These are phyloP conservation scores for Chamaecrista fasciculata DNA, from an alignment of 306 rosid species.

Conservation along the genomic window DNA sequence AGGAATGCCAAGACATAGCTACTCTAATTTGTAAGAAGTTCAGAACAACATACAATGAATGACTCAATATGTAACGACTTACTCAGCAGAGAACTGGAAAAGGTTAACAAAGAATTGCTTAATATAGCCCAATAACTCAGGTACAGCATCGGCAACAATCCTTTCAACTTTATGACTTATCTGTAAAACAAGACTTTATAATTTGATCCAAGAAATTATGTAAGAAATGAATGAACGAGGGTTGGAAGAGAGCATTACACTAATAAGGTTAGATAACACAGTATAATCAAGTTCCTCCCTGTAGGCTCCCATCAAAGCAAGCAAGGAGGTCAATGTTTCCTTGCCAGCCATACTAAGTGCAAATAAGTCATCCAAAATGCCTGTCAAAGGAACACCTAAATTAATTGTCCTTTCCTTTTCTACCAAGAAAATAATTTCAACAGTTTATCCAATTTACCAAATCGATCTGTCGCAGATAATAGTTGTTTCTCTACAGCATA, in stretches of 20 bases:
- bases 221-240: slow-evolving; percentile 23
- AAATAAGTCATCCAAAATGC: slow-evolving; percentile 81
- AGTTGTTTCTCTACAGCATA: slow-evolving; percentile 62
- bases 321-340: slow-evolving; percentile 65
- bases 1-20: slow-evolving; percentile 16
- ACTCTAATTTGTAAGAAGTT: slow-evolving; percentile 4
- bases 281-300: slow-evolving; percentile 80
- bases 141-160: slow-evolving; percentile 81
- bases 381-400: slow-evolving; percentile 44
- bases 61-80: slow-evolving; percentile 36
- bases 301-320: slow-evolving; percentile 78
- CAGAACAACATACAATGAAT: slow-evolving; percentile 2
- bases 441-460: slow-evolving; percentile 51
- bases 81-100: slow-evolving; percentile 80
- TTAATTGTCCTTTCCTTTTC: slow-evolving; percentile 26
- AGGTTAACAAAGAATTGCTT: slow-evolving; percentile 57
- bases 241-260: slow-evolving; percentile 48
- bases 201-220: slow-evolving; percentile 31
- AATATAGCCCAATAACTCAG: slow-evolving; percentile 51
- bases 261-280: slow-evolving; percentile 76
- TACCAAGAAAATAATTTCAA: not conserved
- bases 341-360: slow-evolving; percentile 82
- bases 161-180: slow-evolving; percentile 50
- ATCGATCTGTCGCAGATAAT: slow-evolving; percentile 81
- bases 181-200: slow-evolving; percentile 43